phyloP scores from a whole-genome alignment of 2,329 filamentous ascomycete species.

The Neofusicoccum ribis region DNA sequence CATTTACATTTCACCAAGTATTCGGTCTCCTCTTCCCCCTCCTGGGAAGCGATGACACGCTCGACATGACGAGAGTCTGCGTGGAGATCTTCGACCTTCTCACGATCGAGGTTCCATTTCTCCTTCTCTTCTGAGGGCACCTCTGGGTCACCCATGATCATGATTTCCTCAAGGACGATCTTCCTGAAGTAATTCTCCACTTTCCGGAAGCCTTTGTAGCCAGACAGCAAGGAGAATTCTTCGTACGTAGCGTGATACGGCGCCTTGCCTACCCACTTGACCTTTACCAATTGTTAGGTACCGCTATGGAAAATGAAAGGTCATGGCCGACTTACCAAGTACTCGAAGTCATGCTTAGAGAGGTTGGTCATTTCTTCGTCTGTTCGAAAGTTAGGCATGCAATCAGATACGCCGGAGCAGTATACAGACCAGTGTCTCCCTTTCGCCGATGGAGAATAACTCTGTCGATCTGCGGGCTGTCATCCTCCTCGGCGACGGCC shows the following conservation, averaged over 20 bases:
- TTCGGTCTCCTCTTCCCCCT: slow-evolving; percentile 77
- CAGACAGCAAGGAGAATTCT: slow-evolving; percentile 68
- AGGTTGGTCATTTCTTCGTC: slow-evolving; percentile 41
- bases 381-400: slow-evolving; percentile 27
- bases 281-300: slow-evolving; percentile 48
- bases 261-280: slow-evolving; percentile 97
- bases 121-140: slow-evolving; percentile 83
- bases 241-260: slow-evolving; percentile 98
- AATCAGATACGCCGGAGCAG: background rate
- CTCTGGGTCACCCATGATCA: slow-evolving; percentile 67
- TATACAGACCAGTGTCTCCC: slow-evolving; percentile 54
- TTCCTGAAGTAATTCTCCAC: slow-evolving; percentile 95
- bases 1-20: slow-evolving; percentile 85
- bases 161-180: slow-evolving; percentile 75
- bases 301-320: background rate
- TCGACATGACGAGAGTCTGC: slow-evolving; percentile 92
- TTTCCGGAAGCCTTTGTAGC: slow-evolving; percentile 81
- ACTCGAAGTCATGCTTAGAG: slow-evolving; percentile 81
- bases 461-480: slow-evolving; percentile 82
- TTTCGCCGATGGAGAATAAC: slow-evolving; percentile 83
- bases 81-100: slow-evolving; percentile 83
- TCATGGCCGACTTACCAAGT: slow-evolving; percentile 48
- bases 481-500: slow-evolving; percentile 69
- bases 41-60: slow-evolving; percentile 80
- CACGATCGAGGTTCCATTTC: slow-evolving; percentile 92